These are phyloP conservation scores for Pisolithus albus DNA, from an alignment of 768 basidiomycete genomes.

Conservation along the genomic window DNA sequence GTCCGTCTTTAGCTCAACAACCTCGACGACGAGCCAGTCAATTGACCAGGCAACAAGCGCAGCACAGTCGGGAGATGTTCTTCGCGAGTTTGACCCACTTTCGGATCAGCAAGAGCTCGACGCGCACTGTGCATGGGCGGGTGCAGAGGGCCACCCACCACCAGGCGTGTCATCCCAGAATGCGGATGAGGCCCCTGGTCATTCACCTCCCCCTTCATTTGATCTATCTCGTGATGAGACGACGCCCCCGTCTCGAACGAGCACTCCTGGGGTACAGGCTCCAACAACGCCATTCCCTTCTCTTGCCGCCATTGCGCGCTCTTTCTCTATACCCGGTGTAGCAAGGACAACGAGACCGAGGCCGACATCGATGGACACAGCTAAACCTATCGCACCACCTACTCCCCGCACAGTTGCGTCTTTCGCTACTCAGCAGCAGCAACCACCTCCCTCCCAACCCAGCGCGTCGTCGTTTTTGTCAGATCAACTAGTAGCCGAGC, in stretches of 20 bases:
- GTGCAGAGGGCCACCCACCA: constrained; percentile 56
- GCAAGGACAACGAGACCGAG: constrained; percentile 32
- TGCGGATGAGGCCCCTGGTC: background rate
- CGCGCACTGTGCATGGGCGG: constrained; percentile 60
- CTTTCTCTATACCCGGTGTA: constrained; percentile 50
- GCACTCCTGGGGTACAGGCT: constrained; percentile 21
- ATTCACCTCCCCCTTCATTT: constrained; percentile 7
- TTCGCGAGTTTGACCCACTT: constrained; percentile 67
- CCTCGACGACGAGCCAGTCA: constrained; percentile 18
- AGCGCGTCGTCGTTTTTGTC: constrained; percentile 4
- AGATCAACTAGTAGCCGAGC: constrained; percentile 5
- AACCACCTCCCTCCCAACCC: constrained; percentile 2
- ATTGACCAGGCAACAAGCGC: constrained; percentile 9
- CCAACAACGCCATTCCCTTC: constrained; percentile 46
- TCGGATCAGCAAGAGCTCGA: constrained; percentile 49
- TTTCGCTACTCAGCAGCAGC: constrained; percentile 45
- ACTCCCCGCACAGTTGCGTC: constrained; percentile 54
- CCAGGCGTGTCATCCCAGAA: constrained; percentile 29
- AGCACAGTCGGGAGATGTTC: constrained; percentile 31
- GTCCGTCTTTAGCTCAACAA: constrained; percentile 14
- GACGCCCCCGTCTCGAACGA: constrained; percentile 7
- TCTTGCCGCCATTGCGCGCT: constrained; percentile 59
- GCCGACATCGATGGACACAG: constrained; percentile 56
- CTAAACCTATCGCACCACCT: constrained; percentile 51
- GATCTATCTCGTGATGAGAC: constrained; percentile 2